Evolutionary conservation across 2,329 filamentous ascomycete genomes (phyloP).

Genomic region (Colletotrichum shisoi): DNA sequence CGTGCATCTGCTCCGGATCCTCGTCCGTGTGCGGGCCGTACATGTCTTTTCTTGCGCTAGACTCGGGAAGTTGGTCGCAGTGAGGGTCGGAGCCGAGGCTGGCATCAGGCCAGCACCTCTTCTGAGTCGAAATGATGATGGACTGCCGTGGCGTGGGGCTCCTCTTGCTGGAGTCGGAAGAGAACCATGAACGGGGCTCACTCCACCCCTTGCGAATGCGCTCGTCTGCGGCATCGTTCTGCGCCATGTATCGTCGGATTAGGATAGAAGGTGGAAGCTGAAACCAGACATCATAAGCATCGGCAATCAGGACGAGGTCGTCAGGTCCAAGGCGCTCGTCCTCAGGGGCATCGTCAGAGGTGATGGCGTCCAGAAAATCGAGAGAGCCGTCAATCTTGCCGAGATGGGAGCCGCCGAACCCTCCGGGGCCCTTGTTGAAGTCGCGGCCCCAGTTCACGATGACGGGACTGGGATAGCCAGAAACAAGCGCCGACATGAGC

Average conservation of each 20-base stretch:
- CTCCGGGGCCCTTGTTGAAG: constrained; percentile 34
- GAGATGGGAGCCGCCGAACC: constrained; percentile 44
- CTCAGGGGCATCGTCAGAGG: constrained; percentile 20
- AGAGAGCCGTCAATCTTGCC: constrained; percentile 45
- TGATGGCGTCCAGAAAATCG: constrained; percentile 42
- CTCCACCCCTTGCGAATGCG: constrained; percentile 44
- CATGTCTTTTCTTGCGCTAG: constrained; percentile 40
- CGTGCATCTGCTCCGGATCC: constrained; percentile 26
- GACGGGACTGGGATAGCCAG: constrained; percentile 45
- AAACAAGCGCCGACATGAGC: constrained; percentile 44
- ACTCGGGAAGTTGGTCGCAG: constrained; percentile 43
- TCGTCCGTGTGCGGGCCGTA: constrained; percentile 43
- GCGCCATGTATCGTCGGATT: constrained; percentile 48
- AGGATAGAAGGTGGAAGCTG: constrained; percentile 51
- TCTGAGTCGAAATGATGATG: constrained; percentile 42
- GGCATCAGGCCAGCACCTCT: constrained; percentile 42
- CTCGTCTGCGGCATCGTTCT: constrained; percentile 48
- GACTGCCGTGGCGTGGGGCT: constrained; percentile 43
- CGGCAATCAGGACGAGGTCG: constrained; percentile 50
- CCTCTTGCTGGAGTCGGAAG: constrained; percentile 1
- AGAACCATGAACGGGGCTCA: not conserved
- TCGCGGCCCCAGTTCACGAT: constrained; percentile 45
- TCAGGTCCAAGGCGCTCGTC: constrained; percentile 40
- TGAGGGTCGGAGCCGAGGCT: constrained; percentile 40
- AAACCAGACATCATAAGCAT: constrained; percentile 53